Percentiles rank a stretch among this genome's conserved stretches.
These are phyloP conservation scores for Hypericum androsaemum DNA, from an alignment of 345 rosid genomes.

Conservation along the genomic window DNA sequence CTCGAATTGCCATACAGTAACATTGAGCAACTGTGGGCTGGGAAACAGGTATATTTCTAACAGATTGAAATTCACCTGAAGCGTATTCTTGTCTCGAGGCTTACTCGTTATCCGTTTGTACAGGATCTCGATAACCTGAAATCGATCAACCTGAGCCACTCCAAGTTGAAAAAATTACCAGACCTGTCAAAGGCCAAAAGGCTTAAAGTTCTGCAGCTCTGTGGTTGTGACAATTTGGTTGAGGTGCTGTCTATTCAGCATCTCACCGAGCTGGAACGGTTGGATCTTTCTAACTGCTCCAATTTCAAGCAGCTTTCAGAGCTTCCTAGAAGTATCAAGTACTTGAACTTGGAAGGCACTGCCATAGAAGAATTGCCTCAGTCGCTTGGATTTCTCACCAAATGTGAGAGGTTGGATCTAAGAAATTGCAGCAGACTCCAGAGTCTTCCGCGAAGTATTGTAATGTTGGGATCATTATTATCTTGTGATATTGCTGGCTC, in stretches of 20 bases:
- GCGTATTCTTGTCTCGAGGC: background rate
- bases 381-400: constrained; percentile 3
- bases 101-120: background rate
- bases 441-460: constrained; percentile 3
- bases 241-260: too few species aligned
- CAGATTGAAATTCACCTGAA: background rate
- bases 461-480: constrained; percentile 4
- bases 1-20: constrained; percentile 3
- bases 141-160: constrained; percentile 1
- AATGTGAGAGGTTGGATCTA: background rate
- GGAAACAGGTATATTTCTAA: background rate
- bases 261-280: too few species aligned
- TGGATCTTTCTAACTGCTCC: constrained; percentile 1
- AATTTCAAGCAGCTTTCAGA: background rate
- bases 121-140: background rate
- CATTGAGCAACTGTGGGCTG: constrained; percentile 1
- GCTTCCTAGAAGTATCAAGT: background rate
- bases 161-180: background rate
- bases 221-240: background rate
- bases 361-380: constrained; percentile 9
- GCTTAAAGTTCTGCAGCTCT: background rate
- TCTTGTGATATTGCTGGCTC: background rate
- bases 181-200: background rate
- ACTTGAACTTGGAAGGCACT: background rate
- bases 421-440: constrained; percentile 2